Evolutionary conservation across 345 rosid species (phyloP).

Genomic region (Viola odorata): DNA sequence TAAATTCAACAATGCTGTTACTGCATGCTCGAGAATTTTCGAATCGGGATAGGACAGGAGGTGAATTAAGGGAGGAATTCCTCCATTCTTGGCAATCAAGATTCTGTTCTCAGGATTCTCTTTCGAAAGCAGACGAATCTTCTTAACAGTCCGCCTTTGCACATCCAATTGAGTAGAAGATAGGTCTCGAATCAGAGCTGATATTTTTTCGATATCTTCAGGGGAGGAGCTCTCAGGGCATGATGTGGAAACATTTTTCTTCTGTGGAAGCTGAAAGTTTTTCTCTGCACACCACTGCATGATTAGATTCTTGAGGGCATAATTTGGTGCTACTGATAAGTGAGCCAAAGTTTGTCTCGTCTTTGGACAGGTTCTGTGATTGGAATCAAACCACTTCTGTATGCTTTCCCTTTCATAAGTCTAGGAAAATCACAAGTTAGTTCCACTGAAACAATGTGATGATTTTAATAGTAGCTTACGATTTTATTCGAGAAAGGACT

Average conservation of each 20-base stretch:
- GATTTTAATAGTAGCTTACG: too few species aligned
- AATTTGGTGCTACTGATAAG: slow-evolving; percentile 47
- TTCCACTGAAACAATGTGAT: too few species aligned
- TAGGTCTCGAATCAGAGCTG: slow-evolving; percentile 32
- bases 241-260: slow-evolving; percentile 11
- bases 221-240: slow-evolving; percentile 22
- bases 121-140: slow-evolving; percentile 55
- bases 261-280: slow-evolving; percentile 41
- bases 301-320: slow-evolving; percentile 51
- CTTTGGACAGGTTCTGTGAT: slow-evolving; percentile 56
- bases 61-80: slow-evolving; percentile 39
- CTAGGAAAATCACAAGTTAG: slow-evolving; percentile 15
- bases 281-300: slow-evolving; percentile 55
- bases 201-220: slow-evolving; percentile 34
- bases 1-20: slow-evolving; percentile 56
- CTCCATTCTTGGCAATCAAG: slow-evolving; percentile 47
- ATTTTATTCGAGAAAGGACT: too few species aligned
- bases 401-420: slow-evolving; percentile 60
- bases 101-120: slow-evolving; percentile 53
- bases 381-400: slow-evolving; percentile 48
- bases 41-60: slow-evolving; percentile 44
- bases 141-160: slow-evolving; percentile 32
- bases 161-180: slow-evolving; percentile 25
- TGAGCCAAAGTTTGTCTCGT: slow-evolving; percentile 47
- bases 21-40: slow-evolving; percentile 51